Evolutionary conservation across 2,329 filamentous ascomycete species (phyloP).

Genomic region (Exophiala xenobiotica): DNA sequence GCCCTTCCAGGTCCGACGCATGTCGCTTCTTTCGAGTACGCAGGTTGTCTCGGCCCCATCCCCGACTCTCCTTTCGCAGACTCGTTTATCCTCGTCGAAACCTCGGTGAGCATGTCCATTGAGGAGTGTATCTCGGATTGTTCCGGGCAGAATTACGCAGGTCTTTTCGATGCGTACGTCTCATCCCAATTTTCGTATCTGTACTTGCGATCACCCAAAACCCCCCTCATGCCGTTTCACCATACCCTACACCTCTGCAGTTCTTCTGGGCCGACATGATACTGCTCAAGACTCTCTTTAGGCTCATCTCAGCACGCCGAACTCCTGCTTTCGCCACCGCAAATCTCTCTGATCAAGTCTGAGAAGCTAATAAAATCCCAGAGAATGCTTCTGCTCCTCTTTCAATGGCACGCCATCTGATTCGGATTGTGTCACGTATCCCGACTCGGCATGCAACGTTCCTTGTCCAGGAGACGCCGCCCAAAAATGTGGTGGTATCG

Average conservation of each 20-base stretch:
- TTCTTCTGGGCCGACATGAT: no score
- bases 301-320: no score
- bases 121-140: constrained; percentile 20
- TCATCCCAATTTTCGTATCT: neutral
- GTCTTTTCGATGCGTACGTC: constrained; percentile 20
- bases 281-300: no score
- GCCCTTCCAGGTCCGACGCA: constrained; percentile 11
- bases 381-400: constrained; percentile 20
- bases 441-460: constrained; percentile 20
- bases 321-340: no score
- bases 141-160: constrained; percentile 4
- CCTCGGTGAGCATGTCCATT: constrained; percentile 22
- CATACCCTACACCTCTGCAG: no score
- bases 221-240: no score
- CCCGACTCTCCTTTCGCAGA: constrained; percentile 13
- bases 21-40: constrained; percentile 20
- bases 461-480: constrained; percentile 22
- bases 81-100: constrained; percentile 15
- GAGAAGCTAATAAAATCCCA: no score
- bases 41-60: constrained; percentile 23
- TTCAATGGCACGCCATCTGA: constrained; percentile 3
- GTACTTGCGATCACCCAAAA: neutral
- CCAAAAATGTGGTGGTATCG: constrained; percentile 23
- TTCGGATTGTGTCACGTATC: constrained; percentile 21
- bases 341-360: no score